Evolutionary conservation across 345 rosid genomes (phyloP), one percentile per base, ranked within the genome.

Genomic region (Garcia nutans): DNA sequence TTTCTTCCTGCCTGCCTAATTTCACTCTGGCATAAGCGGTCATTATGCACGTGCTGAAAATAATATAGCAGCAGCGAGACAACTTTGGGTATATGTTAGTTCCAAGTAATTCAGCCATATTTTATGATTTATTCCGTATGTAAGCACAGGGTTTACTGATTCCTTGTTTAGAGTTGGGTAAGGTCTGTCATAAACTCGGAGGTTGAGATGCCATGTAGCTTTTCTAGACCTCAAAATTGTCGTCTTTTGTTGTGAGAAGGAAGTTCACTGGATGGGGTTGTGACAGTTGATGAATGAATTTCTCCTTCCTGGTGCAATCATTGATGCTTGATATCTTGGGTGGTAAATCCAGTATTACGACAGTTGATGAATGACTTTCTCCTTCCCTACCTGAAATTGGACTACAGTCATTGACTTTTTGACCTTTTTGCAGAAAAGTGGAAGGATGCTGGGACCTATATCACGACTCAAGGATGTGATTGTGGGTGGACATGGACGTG

Each of bases 391-490:
- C 10, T n/a, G 70, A 67, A 54, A 22, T 47, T 44, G 9, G 12
- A 9, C 42, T n/a, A 4, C 42, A 0, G 22, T 13, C 20, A 33
- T 9, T 63, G 62, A 64, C 70, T 15, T 26, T 26, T 24, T 11
- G 60, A n/a, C 41, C 16, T 59, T 56, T 56, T 52, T 52, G 16
- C 93, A 92, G 97, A 92, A 83, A 81, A 85, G 84, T 63, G 84
- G 94, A 75, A 83, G 86, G 83, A 73, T 92, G 85, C 65, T 89
- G 75, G 91, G 92, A 54, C 91, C 98, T 31, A 84, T 96, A 78
- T 83, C 86, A 75, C 91, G 97, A 54, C 85, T 96, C 45, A 93
- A 90, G 85, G 93, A 91, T 65, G 93, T 86, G 68, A 88, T 92
- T 60, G 92, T 88, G 19, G 94, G 97, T 47, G 94, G 97, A 65